phyloP scores from a whole-genome alignment of 495 filamentous ascomycete genomes.

The Penicillium tannophilum region DNA sequence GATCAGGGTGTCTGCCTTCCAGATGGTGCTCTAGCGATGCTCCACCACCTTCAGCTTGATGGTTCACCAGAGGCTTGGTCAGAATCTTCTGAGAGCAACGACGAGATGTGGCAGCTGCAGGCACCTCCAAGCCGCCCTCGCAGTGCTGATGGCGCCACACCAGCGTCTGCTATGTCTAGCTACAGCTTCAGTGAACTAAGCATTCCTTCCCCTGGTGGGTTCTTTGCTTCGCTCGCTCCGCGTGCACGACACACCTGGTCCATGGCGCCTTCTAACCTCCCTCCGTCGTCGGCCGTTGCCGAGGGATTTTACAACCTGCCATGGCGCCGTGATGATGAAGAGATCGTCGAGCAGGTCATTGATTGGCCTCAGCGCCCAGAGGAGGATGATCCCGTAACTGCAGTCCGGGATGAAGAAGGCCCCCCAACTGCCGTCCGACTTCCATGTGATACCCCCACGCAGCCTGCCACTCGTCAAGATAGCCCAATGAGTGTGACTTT shows the following conservation, averaged over 20 bases:
- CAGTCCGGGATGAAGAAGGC: slow-evolving; percentile 53
- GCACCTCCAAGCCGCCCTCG: slow-evolving; percentile 33
- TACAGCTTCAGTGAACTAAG: slow-evolving; percentile 70
- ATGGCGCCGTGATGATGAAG: slow-evolving; percentile 56
- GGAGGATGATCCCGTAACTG: slow-evolving; percentile 46
- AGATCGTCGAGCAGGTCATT: slow-evolving; percentile 68
- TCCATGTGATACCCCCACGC: slow-evolving; percentile 29
- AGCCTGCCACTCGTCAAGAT: slow-evolving; percentile 23
- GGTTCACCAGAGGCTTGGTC: slow-evolving; percentile 48
- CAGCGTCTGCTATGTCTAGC: slow-evolving; percentile 48
- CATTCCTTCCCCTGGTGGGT: slow-evolving; percentile 86
- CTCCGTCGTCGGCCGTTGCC: slow-evolving; percentile 75
- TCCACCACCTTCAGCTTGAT: slow-evolving; percentile 71
- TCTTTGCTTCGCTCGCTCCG: slow-evolving; percentile 80
- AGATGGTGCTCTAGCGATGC: slow-evolving; percentile 72
- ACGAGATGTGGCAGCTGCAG: slow-evolving; percentile 49
- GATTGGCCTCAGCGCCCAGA: slow-evolving; percentile 56
- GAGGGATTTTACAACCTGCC: slow-evolving; percentile 83
- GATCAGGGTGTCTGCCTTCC: slow-evolving; percentile 72
- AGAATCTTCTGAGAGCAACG: slow-evolving; percentile 49
- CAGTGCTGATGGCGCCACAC: slow-evolving; percentile 48
- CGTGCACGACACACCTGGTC: slow-evolving; percentile 78
- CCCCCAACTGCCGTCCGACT: slow-evolving; percentile 64
- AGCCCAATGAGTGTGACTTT: slow-evolving; percentile 36
- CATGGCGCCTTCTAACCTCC: slow-evolving; percentile 44